These are phyloP conservation scores for Mucuna pruriens DNA, from an alignment of 306 rosid genomes.

Conservation along the genomic window DNA sequence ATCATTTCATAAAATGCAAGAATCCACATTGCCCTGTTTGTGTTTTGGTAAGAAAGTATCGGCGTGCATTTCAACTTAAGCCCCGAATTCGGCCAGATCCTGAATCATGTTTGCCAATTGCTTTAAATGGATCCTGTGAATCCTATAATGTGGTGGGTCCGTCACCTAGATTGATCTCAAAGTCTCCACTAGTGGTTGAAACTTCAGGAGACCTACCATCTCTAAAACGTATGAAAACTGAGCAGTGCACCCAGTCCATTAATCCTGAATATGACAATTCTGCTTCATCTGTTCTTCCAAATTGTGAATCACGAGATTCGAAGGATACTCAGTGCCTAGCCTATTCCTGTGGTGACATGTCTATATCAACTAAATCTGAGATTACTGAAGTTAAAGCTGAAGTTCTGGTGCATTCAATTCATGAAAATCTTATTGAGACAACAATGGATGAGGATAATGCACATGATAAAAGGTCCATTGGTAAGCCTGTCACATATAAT, in stretches of 20 bases:
- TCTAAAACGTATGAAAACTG: constrained; percentile 84
- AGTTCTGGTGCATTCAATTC: constrained; percentile 46
- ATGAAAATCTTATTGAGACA: constrained; percentile 58
- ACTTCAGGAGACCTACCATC: constrained; percentile 76
- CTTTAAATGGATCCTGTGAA: constrained; percentile 64
- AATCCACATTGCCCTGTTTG: constrained; percentile 86
- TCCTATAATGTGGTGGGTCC: constrained; percentile 52
- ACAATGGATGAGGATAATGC: constrained; percentile 50
- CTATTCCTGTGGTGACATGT: constrained; percentile 52
- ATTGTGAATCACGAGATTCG: constrained; percentile 52
- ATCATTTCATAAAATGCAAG: constrained; percentile 70
- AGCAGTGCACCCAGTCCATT: constrained; percentile 64
- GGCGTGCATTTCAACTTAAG: constrained; percentile 51
- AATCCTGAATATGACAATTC: constrained; percentile 64
- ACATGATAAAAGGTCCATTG: constrained; percentile 53
- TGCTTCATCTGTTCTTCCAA: constrained; percentile 53
- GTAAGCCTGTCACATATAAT: constrained; percentile 43
- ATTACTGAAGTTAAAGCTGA: constrained; percentile 68
- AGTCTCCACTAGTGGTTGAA: constrained; percentile 55
- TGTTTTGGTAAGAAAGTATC: constrained; percentile 65
- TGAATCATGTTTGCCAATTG: constrained; percentile 59
- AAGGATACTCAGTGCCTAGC: constrained; percentile 59
- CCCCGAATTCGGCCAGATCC: constrained; percentile 44
- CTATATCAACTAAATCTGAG: constrained; percentile 66
- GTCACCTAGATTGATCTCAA: constrained; percentile 55